Evolutionary conservation across 129 eudicot genomes (phyloP).

Genomic region (Mikania micrantha): DNA sequence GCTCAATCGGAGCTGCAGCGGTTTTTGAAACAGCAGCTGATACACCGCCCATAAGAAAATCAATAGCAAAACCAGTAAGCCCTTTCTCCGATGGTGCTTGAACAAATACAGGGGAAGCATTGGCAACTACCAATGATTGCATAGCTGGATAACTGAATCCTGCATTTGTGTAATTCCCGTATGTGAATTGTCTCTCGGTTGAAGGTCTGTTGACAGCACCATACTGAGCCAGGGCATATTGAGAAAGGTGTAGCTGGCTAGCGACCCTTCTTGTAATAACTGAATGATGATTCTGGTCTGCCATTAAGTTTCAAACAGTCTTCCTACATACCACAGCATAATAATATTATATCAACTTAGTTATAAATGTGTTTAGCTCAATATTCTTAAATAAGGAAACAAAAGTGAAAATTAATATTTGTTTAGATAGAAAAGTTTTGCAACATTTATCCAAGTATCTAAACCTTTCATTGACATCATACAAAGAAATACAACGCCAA

Average conservation of each 20-base stretch:
- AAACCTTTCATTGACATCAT: background rate
- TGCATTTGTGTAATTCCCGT: slow-evolving; percentile 37
- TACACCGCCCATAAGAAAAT: slow-evolving; percentile 51
- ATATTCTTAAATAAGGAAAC: background rate
- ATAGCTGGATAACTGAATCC: slow-evolving; percentile 30
- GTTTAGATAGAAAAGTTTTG: background rate
- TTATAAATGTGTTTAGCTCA: background rate
- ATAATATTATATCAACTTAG: background rate
- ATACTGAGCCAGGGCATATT: slow-evolving; percentile 27
- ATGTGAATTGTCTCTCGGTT: slow-evolving; percentile 25
- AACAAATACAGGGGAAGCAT: slow-evolving; percentile 37
- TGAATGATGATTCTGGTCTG: slow-evolving; percentile 23
- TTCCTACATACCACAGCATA: background rate
- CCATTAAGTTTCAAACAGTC: slow-evolving; percentile 11
- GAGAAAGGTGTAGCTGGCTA: slow-evolving; percentile 30
- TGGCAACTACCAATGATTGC: slow-evolving; percentile 28
- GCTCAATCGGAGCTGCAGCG: slow-evolving; percentile 51
- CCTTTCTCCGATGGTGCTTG: slow-evolving; percentile 55
- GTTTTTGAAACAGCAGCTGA: slow-evolving; percentile 52
- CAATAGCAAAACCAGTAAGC: slow-evolving; percentile 43
- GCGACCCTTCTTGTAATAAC: slow-evolving; percentile 14
- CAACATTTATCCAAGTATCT: background rate
- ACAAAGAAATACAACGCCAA: background rate
- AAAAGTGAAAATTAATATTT: background rate
- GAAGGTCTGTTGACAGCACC: slow-evolving; percentile 25